Evolutionary conservation across 2,329 filamentous ascomycete genomes (phyloP), one percentile per base, ranked within the genome.

Genomic region (Pseudogymnoascus verrucosus): DNA sequence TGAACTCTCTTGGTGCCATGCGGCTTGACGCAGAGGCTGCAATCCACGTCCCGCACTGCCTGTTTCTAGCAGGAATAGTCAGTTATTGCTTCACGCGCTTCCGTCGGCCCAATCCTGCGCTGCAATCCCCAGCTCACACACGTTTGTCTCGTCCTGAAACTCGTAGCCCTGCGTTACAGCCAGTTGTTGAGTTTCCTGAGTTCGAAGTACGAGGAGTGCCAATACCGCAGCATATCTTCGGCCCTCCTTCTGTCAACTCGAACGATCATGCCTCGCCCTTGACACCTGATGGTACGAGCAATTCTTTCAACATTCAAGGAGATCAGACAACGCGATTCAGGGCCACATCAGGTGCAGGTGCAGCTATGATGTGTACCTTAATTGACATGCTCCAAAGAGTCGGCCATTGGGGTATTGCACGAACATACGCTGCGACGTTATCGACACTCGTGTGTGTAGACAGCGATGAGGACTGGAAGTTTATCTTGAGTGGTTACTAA

Each of bases 11-110:
- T n/a, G 64, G 64, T 26, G 39, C 60, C 5, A 61, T 68, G 26
- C 64, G 59, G 4, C 40, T 65, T 11, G 64, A 64, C 34, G 31
- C 39, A 6, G 65, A 67, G 19, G 63, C 65, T 4, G 65, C 67
- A 1, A 62, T 68, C 2, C 67, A 68, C 44, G 59, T 68, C n/a
- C 64, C 67, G 1, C 64, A 63, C 19, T 61, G 40, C 10, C 59
- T 68, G 21, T 68, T 68, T 59, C 57, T 62, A 5, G 64, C 67
- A 14, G 62, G 63, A 14, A 54, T 60, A 31, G 34, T 42, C 14
- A 39, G 60, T 31, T 66, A 66, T 63, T 60, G 65, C 63, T 66
- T n/a, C 54, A 28, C 36, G 14, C 60, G 54, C 16, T 66, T 66
- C 54, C 62, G 63, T 8, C 57, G 42, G n/a, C 34, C 37, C 31